Evolutionary conservation across 495 filamentous ascomycete species (phyloP), one percentile per base, ranked within the genome.

Genomic region (Penicillium maclennaniae): DNA sequence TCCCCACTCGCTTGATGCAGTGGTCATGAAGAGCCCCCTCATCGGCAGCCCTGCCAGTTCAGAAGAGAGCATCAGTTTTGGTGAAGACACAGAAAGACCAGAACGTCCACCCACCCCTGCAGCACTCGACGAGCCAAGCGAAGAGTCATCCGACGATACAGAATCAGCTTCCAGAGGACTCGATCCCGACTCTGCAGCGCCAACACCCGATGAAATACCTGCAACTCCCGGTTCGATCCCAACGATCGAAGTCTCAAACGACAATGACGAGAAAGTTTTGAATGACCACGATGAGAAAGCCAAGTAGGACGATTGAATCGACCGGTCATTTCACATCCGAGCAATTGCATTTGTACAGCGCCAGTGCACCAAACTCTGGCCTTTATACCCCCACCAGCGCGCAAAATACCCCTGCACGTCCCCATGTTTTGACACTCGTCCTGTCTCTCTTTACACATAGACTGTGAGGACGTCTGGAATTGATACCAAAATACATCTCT

Each of bases 31-130:
- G 40, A 66, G 59, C 44, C 69, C 71, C 1, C 27, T 58, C 28
- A 47, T 58, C 6, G 66, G 60, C 6, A 72, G 72, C 26, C 58
- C 58, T 14, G 67, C 70, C 31, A 74, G 61, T 62, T 78, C 69
- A 47, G 75, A 66, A 54, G 79, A 77, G 48, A 72, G 58, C 54
- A 45, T 62, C 10, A 34, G 41, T 28, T 12, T 47, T 7, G 57
- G 55, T 7, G 56, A 58, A 26, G 51, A 53, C 16, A 48, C 47
- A 15, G 56, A 44, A 25, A 36, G 52, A 49, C 46, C 47, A 31
- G 28, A 27, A 20, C 59, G 44, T 21, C 55, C 49, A 34, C 55
- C 28, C n/a, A 41, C 49, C 0, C 42, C 53, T 7, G 38, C 10
- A 40, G 16, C n/a, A 25, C 25, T 15, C 31, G 27, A 42, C 47